phyloP scores from a whole-genome alignment of 306 rosid species.

The Cucumis melo region DNA sequence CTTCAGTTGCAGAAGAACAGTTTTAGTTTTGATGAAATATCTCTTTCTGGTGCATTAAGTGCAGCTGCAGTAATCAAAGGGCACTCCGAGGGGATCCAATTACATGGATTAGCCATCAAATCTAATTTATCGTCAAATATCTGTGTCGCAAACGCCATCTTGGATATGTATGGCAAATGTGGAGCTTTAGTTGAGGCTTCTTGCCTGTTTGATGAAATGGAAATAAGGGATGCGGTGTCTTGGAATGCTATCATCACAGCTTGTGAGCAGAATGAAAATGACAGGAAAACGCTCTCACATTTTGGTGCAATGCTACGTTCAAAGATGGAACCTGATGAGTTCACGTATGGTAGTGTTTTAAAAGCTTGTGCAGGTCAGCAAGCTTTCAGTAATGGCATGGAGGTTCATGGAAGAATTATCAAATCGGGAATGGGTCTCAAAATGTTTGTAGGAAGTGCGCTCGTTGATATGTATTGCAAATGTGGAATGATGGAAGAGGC shows the following conservation, averaged over 20 bases:
- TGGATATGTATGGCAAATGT: constrained; percentile 86
- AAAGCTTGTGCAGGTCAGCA: constrained; percentile 64
- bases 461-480: constrained; percentile 77
- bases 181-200: constrained; percentile 45
- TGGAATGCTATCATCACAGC: constrained; percentile 88
- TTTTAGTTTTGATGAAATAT: constrained; percentile 45
- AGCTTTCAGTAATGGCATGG: constrained; percentile 47
- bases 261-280: constrained; percentile 53
- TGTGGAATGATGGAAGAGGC: constrained; percentile 75
- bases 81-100: constrained; percentile 42
- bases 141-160: constrained; percentile 66
- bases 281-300: constrained; percentile 35
- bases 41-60: constrained; percentile 59
- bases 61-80: constrained; percentile 56
- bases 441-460: constrained; percentile 65
- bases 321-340: constrained; percentile 68
- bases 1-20: constrained; percentile 33
- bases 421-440: constrained; percentile 56
- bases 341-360: constrained; percentile 69
- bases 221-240: constrained; percentile 59
- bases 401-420: constrained; percentile 64
- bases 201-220: constrained; percentile 57
- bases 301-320: constrained; percentile 61
- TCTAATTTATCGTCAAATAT: constrained; percentile 35
- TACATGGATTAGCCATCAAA: constrained; percentile 61